Percentiles rank a stretch among this genome's conserved stretches.
phyloP scores from a whole-genome alignment of 2,329 filamentous ascomycete genomes.

The Fusarium sp. region DNA sequence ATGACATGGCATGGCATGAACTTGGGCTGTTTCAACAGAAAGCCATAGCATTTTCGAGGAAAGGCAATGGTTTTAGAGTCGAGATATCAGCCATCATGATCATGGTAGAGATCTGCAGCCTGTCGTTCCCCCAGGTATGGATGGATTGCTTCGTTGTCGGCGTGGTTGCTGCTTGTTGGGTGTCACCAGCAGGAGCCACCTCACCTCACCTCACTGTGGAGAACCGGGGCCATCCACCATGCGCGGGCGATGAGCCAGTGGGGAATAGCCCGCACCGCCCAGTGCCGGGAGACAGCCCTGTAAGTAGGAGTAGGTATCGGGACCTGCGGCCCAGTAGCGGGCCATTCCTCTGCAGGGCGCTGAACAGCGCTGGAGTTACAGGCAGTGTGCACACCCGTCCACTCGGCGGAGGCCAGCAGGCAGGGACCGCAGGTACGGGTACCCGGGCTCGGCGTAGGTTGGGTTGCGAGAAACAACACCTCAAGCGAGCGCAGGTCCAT shows the following conservation, averaged over 20 bases:
- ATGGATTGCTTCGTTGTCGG: slow-evolving; percentile 15
- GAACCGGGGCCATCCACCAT: neutral
- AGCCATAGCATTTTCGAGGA: slow-evolving; percentile 5
- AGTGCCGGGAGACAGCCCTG: slow-evolving; percentile 22
- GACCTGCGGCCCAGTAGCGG: slow-evolving; percentile 1
- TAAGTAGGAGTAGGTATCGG: slow-evolving; percentile 1
- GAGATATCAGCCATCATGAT: neutral
- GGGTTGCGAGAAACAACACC: slow-evolving; percentile 39
- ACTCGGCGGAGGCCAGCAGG: neutral
- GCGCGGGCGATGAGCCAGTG: slow-evolving; percentile 22
- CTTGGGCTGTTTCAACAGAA: slow-evolving; percentile 28
- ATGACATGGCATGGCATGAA: slow-evolving; percentile 35
- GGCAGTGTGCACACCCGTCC: slow-evolving; percentile 11
- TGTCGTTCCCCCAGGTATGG: neutral
- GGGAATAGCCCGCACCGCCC: slow-evolving; percentile 9
- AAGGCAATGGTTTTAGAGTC: neutral
- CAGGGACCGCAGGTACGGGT: slow-evolving; percentile 17
- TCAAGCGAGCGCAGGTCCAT: slow-evolving; percentile 31
- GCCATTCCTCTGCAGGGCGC: slow-evolving; percentile 24
- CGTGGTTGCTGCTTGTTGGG: slow-evolving; percentile 1
- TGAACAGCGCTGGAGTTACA: slow-evolving; percentile 32
- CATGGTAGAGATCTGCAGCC: slow-evolving; percentile 11
- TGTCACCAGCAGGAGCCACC: slow-evolving; percentile 10
- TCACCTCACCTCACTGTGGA: slow-evolving; percentile 22
- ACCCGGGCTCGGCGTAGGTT: slow-evolving; percentile 6